Evolutionary conservation across 768 basidiomycete genomes (phyloP).

Genomic region (Xerocomellus chrysenteron): DNA sequence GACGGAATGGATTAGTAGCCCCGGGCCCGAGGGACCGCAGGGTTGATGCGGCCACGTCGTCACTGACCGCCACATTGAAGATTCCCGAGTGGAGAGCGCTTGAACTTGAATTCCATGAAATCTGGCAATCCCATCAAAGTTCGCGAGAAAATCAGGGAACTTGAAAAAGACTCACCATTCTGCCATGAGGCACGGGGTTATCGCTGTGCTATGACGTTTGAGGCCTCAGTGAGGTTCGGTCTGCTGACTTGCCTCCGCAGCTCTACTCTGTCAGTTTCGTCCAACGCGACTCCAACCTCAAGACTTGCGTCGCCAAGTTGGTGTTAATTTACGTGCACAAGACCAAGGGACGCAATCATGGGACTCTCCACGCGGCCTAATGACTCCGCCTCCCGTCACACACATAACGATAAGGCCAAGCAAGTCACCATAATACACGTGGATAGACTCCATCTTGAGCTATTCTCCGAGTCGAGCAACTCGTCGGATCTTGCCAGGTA

Average conservation of each 20-base stretch:
- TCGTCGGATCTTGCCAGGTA: constrained; percentile 17
- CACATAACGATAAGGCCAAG: background rate
- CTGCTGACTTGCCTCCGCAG: background rate
- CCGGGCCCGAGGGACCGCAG: background rate
- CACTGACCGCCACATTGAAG: background rate
- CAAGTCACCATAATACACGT: background rate
- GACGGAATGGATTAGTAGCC: background rate
- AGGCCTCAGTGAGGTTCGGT: background rate
- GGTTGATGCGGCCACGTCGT: background rate
- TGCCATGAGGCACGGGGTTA: background rate
- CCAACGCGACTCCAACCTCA: background rate
- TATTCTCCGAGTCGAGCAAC: background rate
- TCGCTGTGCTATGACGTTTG: background rate
- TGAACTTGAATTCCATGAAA: too few relatives aligned
- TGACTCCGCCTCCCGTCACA: background rate
- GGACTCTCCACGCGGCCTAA: background rate
- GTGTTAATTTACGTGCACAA: background rate
- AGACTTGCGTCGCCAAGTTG: background rate
- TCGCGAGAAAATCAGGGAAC: background rate
- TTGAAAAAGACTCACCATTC: background rate
- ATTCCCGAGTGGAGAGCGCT: background rate
- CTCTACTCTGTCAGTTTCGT: background rate
- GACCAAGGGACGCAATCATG: background rate
- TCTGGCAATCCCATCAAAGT: background rate
- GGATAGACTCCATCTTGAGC: background rate